Conservation (phyloP, 768 basidiomycete genomes). For the Podaxis sp. region DNA sequence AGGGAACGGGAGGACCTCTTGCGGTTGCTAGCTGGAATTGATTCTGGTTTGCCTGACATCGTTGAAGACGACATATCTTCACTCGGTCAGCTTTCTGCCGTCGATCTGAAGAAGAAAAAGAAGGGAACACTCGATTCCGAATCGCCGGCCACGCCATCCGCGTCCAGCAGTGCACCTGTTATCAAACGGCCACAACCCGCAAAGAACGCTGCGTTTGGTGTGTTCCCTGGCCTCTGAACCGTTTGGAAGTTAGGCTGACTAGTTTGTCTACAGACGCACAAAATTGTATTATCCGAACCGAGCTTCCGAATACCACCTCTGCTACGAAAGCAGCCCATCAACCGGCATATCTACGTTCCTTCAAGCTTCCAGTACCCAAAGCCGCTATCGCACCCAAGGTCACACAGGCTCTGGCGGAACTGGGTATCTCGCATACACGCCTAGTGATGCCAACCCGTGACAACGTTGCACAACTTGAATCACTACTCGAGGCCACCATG, state of each 20-base stretch:
- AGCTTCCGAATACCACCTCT: conserved; percentile 48
- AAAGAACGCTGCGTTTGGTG: conserved; percentile 63
- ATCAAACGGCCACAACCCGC: conserved; percentile 44
- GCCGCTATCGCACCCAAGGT: conserved; percentile 73
- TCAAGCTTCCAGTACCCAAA: conserved; percentile 81
- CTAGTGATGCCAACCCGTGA: conserved; percentile 94
- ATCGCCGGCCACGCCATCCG: conserved; percentile 48
- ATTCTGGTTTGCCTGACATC: conserved; percentile 80
- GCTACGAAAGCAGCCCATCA: conserved; percentile 76
- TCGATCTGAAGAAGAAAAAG: conserved; percentile 59
- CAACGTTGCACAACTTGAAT: conserved; percentile 73
- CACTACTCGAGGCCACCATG: conserved; percentile 67
- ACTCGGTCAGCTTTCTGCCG: conserved; percentile 43
- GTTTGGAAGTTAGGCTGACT: not conserved
- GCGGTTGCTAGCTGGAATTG: conserved; percentile 79
- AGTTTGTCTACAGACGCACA: conserved; percentile 46
- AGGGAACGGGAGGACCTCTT: conserved; percentile 87
- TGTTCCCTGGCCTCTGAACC: not conserved
- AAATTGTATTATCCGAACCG: conserved; percentile 74
- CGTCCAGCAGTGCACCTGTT: conserved; percentile 28
- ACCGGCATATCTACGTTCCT: conserved; percentile 82
- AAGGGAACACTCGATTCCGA: conserved; percentile 41
- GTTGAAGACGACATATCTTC: conserved; percentile 63
- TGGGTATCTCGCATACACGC: conserved; percentile 67
- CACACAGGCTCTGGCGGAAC: conserved; percentile 70